Evolutionary conservation across 148 eudicot genomes (phyloP), one percentile per base, ranked within the genome.

Genomic region (Talinum fruticosum): DNA sequence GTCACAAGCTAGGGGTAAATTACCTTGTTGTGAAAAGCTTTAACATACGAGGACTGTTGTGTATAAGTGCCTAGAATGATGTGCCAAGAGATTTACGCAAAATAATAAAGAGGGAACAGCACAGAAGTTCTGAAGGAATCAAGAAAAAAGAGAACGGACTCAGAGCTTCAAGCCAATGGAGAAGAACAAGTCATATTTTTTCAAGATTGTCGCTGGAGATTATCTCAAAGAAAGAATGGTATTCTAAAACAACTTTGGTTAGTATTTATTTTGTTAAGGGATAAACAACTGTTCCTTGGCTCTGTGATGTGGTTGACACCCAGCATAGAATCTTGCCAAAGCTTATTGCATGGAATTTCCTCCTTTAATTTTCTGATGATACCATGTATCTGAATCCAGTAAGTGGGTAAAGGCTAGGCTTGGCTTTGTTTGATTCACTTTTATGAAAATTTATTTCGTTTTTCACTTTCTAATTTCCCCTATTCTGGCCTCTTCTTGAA

Each of bases 141-240:
- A 54, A 57, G 28, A 57, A 57, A 23, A 57, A 10, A 8, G 12
- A 57, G 64, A 57, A 21, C 64, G 6, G 26, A 57, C 6, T 5
- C 23, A n/a, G n/a, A 57, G 64, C 64, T 57, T 57, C 64, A n/a
- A n/a, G n/a, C n/a, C 28, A n/a, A 57, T 57, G 64, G 64, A n/a
- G 64, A 57, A 21, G 64, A n/a, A 57, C 64, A 57, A 57, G 64
- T 28, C 64, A 4, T 57, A 57, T 23, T 57, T 57, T 12, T 57
- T 57, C 64, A 57, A 57, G n/a, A 4, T 57, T 6, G 64, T 23
- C 64, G n/a, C n/a, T 23, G 64, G 24, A 57, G 64, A 57, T 57
- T n/a, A 57, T 57, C 28, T 57, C 2, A 57, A 57, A n/a, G 26
- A 57, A 23, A 23, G 64, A 57, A 10, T 57, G 64, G 64, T 57